phyloP scores from a whole-genome alignment of 768 basidiomycete genomes.

The Boletus reticuloceps region DNA sequence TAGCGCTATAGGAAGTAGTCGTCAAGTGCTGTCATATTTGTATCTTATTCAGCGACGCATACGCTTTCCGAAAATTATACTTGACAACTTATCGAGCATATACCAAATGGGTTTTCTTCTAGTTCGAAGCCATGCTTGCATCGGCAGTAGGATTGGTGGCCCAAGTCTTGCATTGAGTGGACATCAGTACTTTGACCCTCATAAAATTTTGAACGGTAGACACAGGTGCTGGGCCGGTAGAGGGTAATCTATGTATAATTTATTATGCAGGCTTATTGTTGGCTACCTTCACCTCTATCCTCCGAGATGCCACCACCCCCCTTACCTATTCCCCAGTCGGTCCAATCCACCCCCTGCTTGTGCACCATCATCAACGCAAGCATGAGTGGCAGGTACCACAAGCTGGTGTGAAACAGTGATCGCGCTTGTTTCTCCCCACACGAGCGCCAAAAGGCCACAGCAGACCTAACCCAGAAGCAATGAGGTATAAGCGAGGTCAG shows the following conservation, averaged over 20 bases:
- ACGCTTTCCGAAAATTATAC: not conserved
- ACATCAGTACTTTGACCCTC: too few relatives aligned
- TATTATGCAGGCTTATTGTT: not conserved
- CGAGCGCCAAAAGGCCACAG: slow-evolving; percentile 70
- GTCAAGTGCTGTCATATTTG: not conserved
- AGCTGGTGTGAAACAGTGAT: slow-evolving; percentile 69
- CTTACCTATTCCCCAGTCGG: slow-evolving; percentile 41
- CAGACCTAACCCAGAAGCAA: slow-evolving; percentile 59
- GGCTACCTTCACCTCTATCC: not conserved
- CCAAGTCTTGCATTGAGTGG: not conserved
- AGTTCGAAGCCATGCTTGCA: too few relatives aligned
- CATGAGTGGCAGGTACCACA: slow-evolving; percentile 90
- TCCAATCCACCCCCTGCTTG: slow-evolving; percentile 83
- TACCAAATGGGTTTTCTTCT: too few relatives aligned
- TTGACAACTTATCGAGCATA: not conserved
- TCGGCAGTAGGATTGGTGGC: not conserved
- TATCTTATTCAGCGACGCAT: not conserved
- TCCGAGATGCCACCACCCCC: not conserved
- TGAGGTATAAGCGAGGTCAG: slow-evolving; percentile 77
- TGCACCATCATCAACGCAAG: slow-evolving; percentile 94
- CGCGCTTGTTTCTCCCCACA: slow-evolving; percentile 79
- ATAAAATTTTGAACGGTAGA: too few relatives aligned
- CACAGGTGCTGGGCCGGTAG: not conserved
- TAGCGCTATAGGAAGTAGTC: not conserved
- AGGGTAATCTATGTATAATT: not conserved